Conservation (phyloP, 2,329 filamentous ascomycete species). For the Beauveria medogensis region DNA sequence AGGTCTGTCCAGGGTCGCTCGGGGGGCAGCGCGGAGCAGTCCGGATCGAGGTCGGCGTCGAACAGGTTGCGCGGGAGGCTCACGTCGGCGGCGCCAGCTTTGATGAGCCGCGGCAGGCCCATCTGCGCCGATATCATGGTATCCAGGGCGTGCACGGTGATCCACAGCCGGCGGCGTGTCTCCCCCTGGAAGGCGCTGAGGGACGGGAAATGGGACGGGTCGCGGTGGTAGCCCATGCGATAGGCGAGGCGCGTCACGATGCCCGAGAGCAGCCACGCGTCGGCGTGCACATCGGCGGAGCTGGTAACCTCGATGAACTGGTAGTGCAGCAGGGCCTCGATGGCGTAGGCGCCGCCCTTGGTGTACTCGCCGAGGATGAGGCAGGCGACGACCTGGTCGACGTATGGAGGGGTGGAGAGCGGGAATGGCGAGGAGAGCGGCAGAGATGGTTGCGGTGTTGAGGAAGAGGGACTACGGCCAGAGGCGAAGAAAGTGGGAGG, state of each 20-base stretch:
- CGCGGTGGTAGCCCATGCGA: constrained; percentile 40
- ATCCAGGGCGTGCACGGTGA: constrained; percentile 35
- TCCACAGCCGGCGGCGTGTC: constrained; percentile 40
- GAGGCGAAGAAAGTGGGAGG: not conserved
- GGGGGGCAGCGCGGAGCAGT: constrained; percentile 12
- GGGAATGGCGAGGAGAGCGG: constrained; percentile 16
- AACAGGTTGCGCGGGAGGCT: constrained; percentile 17
- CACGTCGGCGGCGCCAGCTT: constrained; percentile 16
- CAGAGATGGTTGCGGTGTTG: constrained; percentile 13
- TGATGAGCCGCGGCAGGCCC: constrained; percentile 40
- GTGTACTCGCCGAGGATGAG: constrained; percentile 37
- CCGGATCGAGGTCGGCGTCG: constrained; percentile 14
- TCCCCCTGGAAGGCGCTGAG: constrained; percentile 38
- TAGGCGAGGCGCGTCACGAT: constrained; percentile 37
- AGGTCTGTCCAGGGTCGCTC: constrained; percentile 14
- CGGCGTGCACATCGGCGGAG: constrained; percentile 24
- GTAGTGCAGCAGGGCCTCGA: constrained; percentile 37
- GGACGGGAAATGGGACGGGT: constrained; percentile 29
- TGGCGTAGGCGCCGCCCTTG: constrained; percentile 29
- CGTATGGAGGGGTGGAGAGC: constrained; percentile 17
- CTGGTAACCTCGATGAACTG: constrained; percentile 26
- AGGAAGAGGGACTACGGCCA: not conserved
- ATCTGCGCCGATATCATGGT: constrained; percentile 38
- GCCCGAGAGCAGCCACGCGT: constrained; percentile 37
- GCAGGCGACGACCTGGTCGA: constrained; percentile 29